Percentiles rank a stretch among this genome's conserved stretches.
Conservation (phyloP, 139 green algal species). For the Monoraphidium neglectum region DNA sequence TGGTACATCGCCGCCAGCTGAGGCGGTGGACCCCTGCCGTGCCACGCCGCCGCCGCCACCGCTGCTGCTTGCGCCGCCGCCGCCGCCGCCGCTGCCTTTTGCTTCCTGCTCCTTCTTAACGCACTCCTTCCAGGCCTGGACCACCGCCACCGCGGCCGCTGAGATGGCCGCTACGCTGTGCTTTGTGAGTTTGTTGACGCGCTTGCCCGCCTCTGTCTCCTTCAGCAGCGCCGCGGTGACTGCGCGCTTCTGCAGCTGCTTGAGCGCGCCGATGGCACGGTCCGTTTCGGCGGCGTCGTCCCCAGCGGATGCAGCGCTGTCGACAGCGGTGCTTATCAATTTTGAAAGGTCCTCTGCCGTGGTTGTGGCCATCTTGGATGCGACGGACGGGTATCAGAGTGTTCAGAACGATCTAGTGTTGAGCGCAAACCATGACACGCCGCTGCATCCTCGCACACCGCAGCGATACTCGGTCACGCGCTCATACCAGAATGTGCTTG, state of each 20-base stretch:
- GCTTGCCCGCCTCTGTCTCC: slow-evolving; percentile 79
- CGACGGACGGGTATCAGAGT: no score
- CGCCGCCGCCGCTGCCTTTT: neutral
- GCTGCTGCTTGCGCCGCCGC: neutral
- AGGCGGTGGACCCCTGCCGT: neutral
- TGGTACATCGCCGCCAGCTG: no score
- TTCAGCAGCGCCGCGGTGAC: slow-evolving; percentile 70
- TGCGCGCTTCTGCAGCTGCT: slow-evolving; percentile 40
- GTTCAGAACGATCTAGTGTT: no score
- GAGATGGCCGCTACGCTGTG: slow-evolving; percentile 47
- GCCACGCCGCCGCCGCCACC: slow-evolving; percentile 3
- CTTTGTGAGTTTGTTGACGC: slow-evolving; percentile 77
- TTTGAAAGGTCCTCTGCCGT: slow-evolving; percentile 47
- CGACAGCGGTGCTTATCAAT: slow-evolving; percentile 41
- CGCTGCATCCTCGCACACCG: no score
- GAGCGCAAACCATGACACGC: no score
- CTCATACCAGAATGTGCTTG: no score
- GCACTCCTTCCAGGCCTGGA: slow-evolving; percentile 79
- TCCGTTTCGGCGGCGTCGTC: slow-evolving; percentile 57
- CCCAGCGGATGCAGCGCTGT: slow-evolving; percentile 32
- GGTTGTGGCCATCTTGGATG: neutral
- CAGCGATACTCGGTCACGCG: no score
- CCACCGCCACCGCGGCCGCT: slow-evolving; percentile 49
- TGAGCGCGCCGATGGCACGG: slow-evolving; percentile 67
- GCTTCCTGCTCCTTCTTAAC: slow-evolving; percentile 42